Conservation (phyloP, 2,329 filamentous ascomycete species). For the Parascedosporium putredinis region DNA sequence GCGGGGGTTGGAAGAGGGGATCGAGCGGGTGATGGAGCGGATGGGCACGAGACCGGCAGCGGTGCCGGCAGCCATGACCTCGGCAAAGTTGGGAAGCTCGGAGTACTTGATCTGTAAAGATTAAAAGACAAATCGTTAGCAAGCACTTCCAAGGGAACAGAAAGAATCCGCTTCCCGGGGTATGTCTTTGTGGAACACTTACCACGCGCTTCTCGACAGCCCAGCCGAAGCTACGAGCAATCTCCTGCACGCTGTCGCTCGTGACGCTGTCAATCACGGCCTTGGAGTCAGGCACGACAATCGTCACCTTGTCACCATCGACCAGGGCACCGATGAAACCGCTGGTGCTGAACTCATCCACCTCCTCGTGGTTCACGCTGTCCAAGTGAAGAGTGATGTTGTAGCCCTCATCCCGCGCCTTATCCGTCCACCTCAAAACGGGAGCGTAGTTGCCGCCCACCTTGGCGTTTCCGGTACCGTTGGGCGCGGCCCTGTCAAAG, state of each 20-base stretch:
- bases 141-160: neutral
- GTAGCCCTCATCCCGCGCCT: slow-evolving; percentile 65
- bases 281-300: slow-evolving; percentile 79
- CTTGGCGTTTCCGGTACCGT: slow-evolving; percentile 86
- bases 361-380: slow-evolving; percentile 68
- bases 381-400: slow-evolving; percentile 95
- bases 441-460: slow-evolving; percentile 94
- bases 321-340: slow-evolving; percentile 77
- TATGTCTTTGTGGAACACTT: slow-evolving; percentile 19
- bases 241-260: slow-evolving; percentile 64
- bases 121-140: neutral
- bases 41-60: slow-evolving; percentile 88
- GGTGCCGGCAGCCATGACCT: slow-evolving; percentile 87
- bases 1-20: slow-evolving; percentile 25
- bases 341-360: slow-evolving; percentile 93
- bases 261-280: slow-evolving; percentile 85
- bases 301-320: slow-evolving; percentile 46
- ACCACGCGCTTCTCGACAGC: slow-evolving; percentile 66
- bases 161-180: neutral
- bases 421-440: slow-evolving; percentile 78
- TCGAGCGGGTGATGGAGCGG: slow-evolving; percentile 69
- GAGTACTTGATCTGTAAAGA: slow-evolving; percentile 47
- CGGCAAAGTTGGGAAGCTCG: slow-evolving; percentile 45
- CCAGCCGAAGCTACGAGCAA: slow-evolving; percentile 73
- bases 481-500: slow-evolving; percentile 87